These are phyloP conservation scores for Mentha longifolia DNA, from an alignment of 257 asterid genomes.

Conservation along the genomic window DNA sequence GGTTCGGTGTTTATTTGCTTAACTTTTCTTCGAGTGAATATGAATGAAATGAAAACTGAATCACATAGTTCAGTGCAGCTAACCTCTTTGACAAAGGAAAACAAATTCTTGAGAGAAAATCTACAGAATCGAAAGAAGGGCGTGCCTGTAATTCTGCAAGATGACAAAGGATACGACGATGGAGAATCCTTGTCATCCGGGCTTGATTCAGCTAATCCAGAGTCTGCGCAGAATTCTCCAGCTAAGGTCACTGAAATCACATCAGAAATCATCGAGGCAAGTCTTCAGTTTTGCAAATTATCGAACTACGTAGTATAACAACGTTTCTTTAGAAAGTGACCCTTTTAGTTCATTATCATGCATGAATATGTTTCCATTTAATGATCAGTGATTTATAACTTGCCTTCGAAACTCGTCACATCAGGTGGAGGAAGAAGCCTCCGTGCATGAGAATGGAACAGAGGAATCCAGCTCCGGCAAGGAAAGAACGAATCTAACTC, in stretches of 20 bases:
- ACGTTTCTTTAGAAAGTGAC: no score
- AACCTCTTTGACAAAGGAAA: slow-evolving; percentile 59
- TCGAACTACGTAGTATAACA: background rate
- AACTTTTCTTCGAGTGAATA: background rate
- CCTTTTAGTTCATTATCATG: background rate
- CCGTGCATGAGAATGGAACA: slow-evolving; percentile 33
- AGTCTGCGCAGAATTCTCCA: slow-evolving; percentile 35
- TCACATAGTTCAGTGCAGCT: slow-evolving; percentile 50
- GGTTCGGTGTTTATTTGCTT: slow-evolving; percentile 42
- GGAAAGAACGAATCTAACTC: slow-evolving; percentile 26
- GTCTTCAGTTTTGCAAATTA: slow-evolving; percentile 21
- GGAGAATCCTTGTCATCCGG: slow-evolving; percentile 31
- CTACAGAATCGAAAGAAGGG: slow-evolving; percentile 37
- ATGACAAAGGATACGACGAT: slow-evolving; percentile 28
- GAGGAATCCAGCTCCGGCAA: slow-evolving; percentile 31
- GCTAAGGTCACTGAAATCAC: slow-evolving; percentile 43
- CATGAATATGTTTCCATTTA: background rate
- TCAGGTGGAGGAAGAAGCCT: slow-evolving; percentile 52
- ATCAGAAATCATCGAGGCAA: slow-evolving; percentile 49
- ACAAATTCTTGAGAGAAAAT: slow-evolving; percentile 60
- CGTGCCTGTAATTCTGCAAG: slow-evolving; percentile 32
- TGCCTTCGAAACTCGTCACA: slow-evolving; percentile 24
- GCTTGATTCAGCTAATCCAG: slow-evolving; percentile 33
- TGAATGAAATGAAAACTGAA: slow-evolving; percentile 23
- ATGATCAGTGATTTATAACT: slow-evolving; percentile 20